Evolutionary conservation across 1,284 basidiomycete genomes (phyloP).

Genomic region (Xerocomus minutiporus): DNA sequence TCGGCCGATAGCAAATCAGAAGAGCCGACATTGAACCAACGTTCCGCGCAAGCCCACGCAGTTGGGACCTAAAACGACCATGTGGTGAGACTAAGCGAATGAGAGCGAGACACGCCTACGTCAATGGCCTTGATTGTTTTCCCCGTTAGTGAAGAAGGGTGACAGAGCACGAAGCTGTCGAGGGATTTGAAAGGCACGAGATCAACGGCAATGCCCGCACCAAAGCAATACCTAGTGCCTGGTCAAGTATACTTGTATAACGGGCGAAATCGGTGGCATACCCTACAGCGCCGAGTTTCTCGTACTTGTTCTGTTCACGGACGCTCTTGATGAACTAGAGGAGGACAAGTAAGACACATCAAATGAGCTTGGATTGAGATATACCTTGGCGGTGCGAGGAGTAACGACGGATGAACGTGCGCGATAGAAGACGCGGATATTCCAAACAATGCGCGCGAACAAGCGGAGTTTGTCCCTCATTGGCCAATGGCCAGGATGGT

Average conservation of each 20-base stretch:
- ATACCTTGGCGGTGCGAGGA: constrained; percentile 32
- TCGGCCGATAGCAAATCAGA: neutral
- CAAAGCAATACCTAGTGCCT: constrained; percentile 42
- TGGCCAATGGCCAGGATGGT: constrained; percentile 38
- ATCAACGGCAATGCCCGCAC: constrained; percentile 30
- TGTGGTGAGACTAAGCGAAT: neutral
- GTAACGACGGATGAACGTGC: constrained; percentile 42
- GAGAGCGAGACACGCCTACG: constrained; percentile 3
- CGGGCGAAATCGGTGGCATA: constrained; percentile 17
- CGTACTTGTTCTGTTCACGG: constrained; percentile 33
- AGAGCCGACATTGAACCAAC: constrained; percentile 8
- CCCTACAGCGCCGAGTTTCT: constrained; percentile 41
- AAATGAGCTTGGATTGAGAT: constrained; percentile 4
- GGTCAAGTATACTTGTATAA: neutral
- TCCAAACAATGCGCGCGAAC: constrained; percentile 29
- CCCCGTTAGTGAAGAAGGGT: constrained; percentile 35
- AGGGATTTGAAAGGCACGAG: constrained; percentile 31
- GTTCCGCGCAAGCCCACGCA: constrained; percentile 39
- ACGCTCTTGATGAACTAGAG: constrained; percentile 32
- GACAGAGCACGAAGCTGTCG: constrained; percentile 38
- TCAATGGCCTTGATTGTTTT: constrained; percentile 19
- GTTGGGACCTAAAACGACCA: constrained; percentile 33
- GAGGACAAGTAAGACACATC: neutral
- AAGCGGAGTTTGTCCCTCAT: constrained; percentile 33
- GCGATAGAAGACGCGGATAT: constrained; percentile 33